Evolutionary conservation across 2,329 filamentous ascomycete species (phyloP).

Genomic region (Moelleriella libera): DNA sequence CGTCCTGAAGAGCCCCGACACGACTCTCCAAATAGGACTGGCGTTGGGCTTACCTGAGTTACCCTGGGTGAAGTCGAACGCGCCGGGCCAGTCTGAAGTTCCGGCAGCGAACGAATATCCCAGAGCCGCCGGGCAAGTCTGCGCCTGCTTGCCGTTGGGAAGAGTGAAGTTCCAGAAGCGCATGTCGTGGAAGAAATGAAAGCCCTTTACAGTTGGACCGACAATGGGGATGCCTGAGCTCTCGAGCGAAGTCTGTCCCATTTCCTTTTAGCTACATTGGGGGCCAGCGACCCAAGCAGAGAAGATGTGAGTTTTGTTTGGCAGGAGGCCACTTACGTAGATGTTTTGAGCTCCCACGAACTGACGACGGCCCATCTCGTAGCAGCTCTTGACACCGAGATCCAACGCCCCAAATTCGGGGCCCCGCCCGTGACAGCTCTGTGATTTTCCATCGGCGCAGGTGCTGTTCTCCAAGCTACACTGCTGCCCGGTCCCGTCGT

Average conservation of each 20-base stretch:
- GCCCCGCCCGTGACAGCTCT: conserved; percentile 61
- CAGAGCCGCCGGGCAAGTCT: conserved; percentile 74
- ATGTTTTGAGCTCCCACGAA: conserved; percentile 40
- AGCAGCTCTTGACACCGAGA: conserved; percentile 59
- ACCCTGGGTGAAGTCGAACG: conserved; percentile 88
- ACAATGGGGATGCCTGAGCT: conserved; percentile 32
- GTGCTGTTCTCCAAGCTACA: conserved; percentile 75
- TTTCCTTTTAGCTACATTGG: neutral
- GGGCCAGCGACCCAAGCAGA: neutral
- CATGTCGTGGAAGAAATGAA: conserved; percentile 80
- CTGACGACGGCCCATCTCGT: conserved; percentile 63
- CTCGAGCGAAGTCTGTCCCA: conserved; percentile 23
- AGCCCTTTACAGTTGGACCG: conserved; percentile 58
- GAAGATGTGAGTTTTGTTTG: neutral
- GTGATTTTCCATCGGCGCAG: conserved; percentile 54
- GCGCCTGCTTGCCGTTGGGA: conserved; percentile 54
- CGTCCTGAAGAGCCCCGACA: conserved; percentile 56
- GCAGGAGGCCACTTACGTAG: conserved; percentile 16
- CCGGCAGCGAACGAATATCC: conserved; percentile 90
- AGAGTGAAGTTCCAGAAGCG: conserved; percentile 59
- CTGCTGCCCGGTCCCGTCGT: conserved; percentile 60
- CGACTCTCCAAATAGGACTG: conserved; percentile 67
- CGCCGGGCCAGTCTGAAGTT: conserved; percentile 80
- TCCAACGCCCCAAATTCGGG: conserved; percentile 55
- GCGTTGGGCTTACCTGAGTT: conserved; percentile 52